Conservation (phyloP, 495 filamentous ascomycete genomes). For the Neurospora africana region DNA sequence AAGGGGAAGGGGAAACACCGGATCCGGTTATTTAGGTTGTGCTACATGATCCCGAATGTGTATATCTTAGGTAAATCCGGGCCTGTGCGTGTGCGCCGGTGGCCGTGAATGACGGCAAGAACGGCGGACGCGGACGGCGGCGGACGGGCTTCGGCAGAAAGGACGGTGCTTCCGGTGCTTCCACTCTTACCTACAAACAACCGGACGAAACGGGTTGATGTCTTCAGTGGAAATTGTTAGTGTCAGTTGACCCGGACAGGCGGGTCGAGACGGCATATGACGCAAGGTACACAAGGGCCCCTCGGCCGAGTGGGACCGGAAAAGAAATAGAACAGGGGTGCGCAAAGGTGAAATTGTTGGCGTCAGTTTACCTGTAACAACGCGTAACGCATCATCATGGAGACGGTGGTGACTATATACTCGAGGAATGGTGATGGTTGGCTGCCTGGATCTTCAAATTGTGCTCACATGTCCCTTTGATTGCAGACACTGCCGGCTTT, state of each 20-base stretch:
- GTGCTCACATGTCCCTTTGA: not conserved
- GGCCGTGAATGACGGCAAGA: not conserved
- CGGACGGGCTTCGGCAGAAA: not conserved
- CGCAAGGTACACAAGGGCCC: not conserved
- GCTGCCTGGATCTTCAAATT: not conserved
- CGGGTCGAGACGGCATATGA: not conserved
- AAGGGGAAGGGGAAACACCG: not conserved
- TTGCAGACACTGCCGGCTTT: not conserved
- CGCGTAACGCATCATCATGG: not conserved
- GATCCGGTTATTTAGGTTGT: not conserved
- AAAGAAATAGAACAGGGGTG: not conserved
- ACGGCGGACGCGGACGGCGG: not conserved
- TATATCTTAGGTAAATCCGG: conserved; percentile 8
- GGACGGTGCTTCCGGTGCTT: not conserved
- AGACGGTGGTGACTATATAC: not conserved
- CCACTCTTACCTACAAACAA: not conserved
- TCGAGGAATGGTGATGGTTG: not conserved
- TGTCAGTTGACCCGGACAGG: not conserved
- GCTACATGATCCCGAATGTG: not conserved
- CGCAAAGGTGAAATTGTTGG: not conserved
- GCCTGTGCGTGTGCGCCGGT: not conserved
- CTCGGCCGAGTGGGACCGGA: not conserved
- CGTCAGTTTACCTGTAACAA: not conserved
- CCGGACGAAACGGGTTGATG: not conserved
- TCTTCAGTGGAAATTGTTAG: not conserved